phyloP scores from a whole-genome alignment of 306 rosid species.

The Trifolium dubium region DNA sequence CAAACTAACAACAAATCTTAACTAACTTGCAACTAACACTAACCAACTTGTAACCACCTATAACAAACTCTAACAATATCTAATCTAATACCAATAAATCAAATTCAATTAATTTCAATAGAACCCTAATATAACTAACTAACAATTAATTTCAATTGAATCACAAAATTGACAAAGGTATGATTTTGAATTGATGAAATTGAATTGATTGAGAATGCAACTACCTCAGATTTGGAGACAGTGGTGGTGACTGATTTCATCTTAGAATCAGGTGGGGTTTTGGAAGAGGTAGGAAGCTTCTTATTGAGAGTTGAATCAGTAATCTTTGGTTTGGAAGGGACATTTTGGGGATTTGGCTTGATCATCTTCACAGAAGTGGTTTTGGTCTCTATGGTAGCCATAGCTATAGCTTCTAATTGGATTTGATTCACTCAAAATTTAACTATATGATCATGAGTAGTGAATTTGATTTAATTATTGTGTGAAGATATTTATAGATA shows the following conservation, averaged over 20 bases:
- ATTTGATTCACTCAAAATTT: background rate
- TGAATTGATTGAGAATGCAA: slow-evolving; percentile 13
- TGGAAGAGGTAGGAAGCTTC: slow-evolving; percentile 61
- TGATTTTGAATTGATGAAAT: background rate
- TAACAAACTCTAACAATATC: background rate
- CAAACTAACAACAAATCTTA: background rate
- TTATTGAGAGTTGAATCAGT: slow-evolving; percentile 53
- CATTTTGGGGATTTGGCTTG: slow-evolving; percentile 57
- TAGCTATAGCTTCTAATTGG: background rate
- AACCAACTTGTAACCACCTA: background rate
- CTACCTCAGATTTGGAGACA: slow-evolving; percentile 73
- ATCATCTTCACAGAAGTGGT: slow-evolving; percentile 53
- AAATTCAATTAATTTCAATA: background rate
- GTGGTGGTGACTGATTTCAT: slow-evolving; percentile 49
- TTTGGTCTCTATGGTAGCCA: slow-evolving; percentile 54
- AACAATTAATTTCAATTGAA: background rate
- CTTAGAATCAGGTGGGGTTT: slow-evolving; percentile 56
- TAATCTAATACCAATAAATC: background rate
- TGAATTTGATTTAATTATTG: background rate
- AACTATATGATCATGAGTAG: background rate
- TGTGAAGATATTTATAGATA: background rate
- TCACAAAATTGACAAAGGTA: background rate
- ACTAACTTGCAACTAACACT: background rate
- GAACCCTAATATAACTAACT: background rate
- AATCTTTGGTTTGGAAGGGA: slow-evolving; percentile 54